Conservation (phyloP, 768 basidiomycete genomes). For the Russula compacta region DNA sequence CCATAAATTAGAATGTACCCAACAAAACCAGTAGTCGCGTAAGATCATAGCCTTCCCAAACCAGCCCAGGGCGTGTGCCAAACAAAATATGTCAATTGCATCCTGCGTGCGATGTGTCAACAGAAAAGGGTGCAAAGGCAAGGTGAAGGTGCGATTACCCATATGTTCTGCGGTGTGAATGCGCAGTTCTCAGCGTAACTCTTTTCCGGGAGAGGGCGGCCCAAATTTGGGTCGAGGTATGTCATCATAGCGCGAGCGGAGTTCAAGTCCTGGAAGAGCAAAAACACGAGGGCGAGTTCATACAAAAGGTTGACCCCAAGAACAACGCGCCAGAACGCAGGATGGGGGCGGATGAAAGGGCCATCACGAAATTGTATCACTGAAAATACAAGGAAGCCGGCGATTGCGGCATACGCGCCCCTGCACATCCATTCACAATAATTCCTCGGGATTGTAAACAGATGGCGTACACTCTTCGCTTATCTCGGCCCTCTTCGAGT, state of each 20-base stretch:
- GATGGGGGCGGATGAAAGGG: slow-evolving; percentile 82
- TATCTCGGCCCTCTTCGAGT: slow-evolving; percentile 76
- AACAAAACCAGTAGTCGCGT: slow-evolving; percentile 91
- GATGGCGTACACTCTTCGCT: slow-evolving; percentile 60
- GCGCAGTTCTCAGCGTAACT: slow-evolving; percentile 78
- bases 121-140: background rate
- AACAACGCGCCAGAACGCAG: slow-evolving; percentile 75
- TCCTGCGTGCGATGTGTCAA: slow-evolving; percentile 34
- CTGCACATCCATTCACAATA: slow-evolving; percentile 30
- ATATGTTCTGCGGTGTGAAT: slow-evolving; percentile 50
- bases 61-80: slow-evolving; percentile 83
- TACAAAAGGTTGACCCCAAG: slow-evolving; percentile 78
- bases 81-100: slow-evolving; percentile 78
- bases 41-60: slow-evolving; percentile 87
- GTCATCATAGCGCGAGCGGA: slow-evolving; percentile 75
- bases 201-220: slow-evolving; percentile 71
- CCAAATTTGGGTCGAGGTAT: slow-evolving; percentile 62
- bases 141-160: slow-evolving; percentile 39
- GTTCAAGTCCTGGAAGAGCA: slow-evolving; percentile 76
- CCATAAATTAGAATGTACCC: slow-evolving; percentile 42
- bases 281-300: slow-evolving; percentile 72
- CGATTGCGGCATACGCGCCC: slow-evolving; percentile 66
- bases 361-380: slow-evolving; percentile 88
- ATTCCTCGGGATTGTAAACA: background rate
- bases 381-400: slow-evolving; percentile 70